Evolutionary conservation across 768 basidiomycete species (phyloP), one percentile per base, ranked within the genome.

Genomic region (Paxillus ammoniavirescens): DNA sequence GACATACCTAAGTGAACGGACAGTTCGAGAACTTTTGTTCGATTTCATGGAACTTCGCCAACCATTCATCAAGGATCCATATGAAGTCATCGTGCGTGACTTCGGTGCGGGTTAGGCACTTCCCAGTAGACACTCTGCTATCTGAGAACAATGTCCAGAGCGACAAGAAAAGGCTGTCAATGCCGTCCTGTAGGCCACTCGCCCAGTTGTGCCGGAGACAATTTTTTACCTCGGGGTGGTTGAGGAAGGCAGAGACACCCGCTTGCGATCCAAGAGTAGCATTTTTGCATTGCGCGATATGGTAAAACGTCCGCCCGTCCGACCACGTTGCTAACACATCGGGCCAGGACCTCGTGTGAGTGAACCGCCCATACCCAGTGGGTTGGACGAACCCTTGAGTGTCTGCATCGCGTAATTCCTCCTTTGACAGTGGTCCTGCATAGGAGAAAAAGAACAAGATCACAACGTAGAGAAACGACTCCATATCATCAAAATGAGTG

Each of bases 281-380:
- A 5, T 10, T 5, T 15, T 47, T 47, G 1, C 4, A 4, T 23
- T 13, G 9, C 1, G 47, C 33, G 7, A 37, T 21, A 2, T 2
- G 2, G 6, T 1, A 10, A 23, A 40, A 47, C 21, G 28, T n/a
- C n/a, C n/a, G 26, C 2, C 28, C 40, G 4, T 45, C 33, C 1
- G 47, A 30, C 59, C 50, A 59, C 2, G 18, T 35, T 1, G 33
- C 42, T 21, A 26, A 55, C 30, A 23, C 6, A 14, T 37, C 14
- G 0, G 61, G 57, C 60, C 60, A 49, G 17, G 5, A 18, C 23
- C 50, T 42, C n/a, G n/a, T n/a, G n/a, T n/a, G n/a, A n/a, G n/a
- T n/a, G n/a, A n/a, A n/a, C n/a, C n/a, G n/a, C n/a, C n/a, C n/a
- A n/a, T n/a, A n/a, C n/a, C n/a, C n/a, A n/a, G n/a, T n/a, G n/a